Evolutionary conservation across 176 grass and related monocot species (phyloP).

Genomic region (Raddia distichophylla): DNA sequence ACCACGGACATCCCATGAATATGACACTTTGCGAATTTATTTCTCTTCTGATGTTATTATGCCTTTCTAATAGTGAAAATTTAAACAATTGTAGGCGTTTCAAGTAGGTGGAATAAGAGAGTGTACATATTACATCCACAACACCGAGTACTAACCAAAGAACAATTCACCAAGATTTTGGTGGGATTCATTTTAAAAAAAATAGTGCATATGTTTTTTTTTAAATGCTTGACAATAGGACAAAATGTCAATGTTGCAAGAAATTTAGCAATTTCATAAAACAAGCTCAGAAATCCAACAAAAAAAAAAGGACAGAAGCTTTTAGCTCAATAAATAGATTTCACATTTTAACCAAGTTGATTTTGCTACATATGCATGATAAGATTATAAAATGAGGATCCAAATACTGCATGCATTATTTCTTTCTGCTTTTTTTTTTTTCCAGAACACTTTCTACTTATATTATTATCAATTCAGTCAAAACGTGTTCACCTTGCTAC

Average conservation of each 20-base stretch:
- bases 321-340: not conserved
- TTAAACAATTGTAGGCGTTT: not conserved
- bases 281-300: not conserved
- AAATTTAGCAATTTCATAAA: too few relatives aligned
- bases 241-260: too few relatives aligned
- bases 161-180: too few relatives aligned
- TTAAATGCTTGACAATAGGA: too few relatives aligned
- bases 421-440: not conserved
- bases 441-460: too few relatives aligned
- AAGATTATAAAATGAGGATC: not conserved
- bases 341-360: not conserved
- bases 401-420: not conserved
- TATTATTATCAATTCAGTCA: not conserved
- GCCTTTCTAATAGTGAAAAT: not conserved
- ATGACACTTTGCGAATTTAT: too few relatives aligned
- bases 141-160: not conserved
- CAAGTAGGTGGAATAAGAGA: constrained; percentile 8
- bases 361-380: not conserved
- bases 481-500: not conserved
- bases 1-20: too few relatives aligned
- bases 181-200: too few relatives aligned
- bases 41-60: too few relatives aligned
- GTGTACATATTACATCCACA: not conserved
- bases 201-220: too few relatives aligned
- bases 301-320: not conserved